These are phyloP conservation scores for Boletus pseudo-olivaceus DNA, from an alignment of 768 basidiomycete species.

Conservation along the genomic window DNA sequence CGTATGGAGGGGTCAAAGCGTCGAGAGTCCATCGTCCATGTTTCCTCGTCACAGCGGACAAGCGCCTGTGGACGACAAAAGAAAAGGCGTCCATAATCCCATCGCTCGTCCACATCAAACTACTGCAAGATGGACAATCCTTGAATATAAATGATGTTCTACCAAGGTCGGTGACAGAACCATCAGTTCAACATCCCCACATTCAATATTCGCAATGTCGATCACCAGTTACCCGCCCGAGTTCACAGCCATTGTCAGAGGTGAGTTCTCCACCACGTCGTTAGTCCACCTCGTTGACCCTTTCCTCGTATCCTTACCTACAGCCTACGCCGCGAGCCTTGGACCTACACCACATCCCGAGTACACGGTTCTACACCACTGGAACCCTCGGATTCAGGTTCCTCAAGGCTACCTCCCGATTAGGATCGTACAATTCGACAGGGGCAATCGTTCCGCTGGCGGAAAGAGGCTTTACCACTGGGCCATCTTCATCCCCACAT, in stretches of 20 bases:
- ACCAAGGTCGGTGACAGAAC: too few species aligned
- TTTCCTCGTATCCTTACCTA: neutral
- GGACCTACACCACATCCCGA: neutral
- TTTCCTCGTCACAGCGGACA: neutral
- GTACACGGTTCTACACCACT: constrained; percentile 8
- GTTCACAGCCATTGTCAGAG: constrained; percentile 6
- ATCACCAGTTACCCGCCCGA: constrained; percentile 2
- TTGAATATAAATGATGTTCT: too few species aligned
- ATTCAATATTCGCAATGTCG: constrained; percentile 4
- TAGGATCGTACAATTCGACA: constrained; percentile 12
- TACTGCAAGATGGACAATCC: too few species aligned
- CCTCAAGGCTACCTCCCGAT: constrained; percentile 16
- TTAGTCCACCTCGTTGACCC: neutral
- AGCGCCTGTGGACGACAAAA: neutral
- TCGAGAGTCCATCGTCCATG: neutral
- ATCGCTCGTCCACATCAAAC: neutral
- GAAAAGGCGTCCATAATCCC: neutral
- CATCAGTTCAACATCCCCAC: neutral
- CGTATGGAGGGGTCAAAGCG: neutral
- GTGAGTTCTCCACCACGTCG: neutral
- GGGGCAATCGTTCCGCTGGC: constrained; percentile 1
- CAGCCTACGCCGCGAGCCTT: constrained; percentile 11
- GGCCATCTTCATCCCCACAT: constrained; percentile 24
- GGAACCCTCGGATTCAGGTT: constrained; percentile 1
- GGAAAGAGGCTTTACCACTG: constrained; percentile 6